Percentiles rank a stretch among this genome's conserved stretches.
Conservation (phyloP, 2,329 filamentous ascomycete genomes). For the Penicillium janthinellum region DNA sequence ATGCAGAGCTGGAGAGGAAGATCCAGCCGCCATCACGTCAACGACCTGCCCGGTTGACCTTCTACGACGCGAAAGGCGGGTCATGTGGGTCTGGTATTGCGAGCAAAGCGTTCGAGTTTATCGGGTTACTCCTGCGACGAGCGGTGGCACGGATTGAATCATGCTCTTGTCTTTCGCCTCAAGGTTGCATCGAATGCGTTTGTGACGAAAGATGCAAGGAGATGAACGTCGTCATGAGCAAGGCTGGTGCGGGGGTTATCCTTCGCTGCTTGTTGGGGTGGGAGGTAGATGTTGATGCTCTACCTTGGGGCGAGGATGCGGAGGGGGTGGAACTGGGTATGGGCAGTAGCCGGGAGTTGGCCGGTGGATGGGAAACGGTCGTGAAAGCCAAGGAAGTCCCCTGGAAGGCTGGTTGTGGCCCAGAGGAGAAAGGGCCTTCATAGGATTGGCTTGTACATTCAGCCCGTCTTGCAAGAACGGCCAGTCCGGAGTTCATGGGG, state of each 20-base stretch:
- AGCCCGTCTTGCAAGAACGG: not conserved
- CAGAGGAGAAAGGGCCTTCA: slow-evolving; percentile 1
- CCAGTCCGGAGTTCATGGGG: not conserved
- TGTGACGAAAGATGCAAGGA: slow-evolving; percentile 82
- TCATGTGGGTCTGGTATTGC: slow-evolving; percentile 81
- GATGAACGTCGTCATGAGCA: slow-evolving; percentile 89
- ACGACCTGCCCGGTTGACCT: slow-evolving; percentile 82
- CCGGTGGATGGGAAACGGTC: slow-evolving; percentile 79
- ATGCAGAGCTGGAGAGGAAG: slow-evolving; percentile 19
- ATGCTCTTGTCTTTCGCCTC: slow-evolving; percentile 66
- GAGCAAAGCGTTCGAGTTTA: slow-evolving; percentile 90
- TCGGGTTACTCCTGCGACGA: slow-evolving; percentile 74
- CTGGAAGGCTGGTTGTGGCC: slow-evolving; percentile 26
- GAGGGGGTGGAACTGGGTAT: slow-evolving; percentile 63
- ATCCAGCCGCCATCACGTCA: slow-evolving; percentile 59
- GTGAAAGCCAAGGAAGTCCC: slow-evolving; percentile 69
- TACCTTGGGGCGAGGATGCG: slow-evolving; percentile 84
- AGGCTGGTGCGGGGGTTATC: slow-evolving; percentile 81
- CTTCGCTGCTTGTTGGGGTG: slow-evolving; percentile 73
- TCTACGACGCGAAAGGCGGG: slow-evolving; percentile 94
- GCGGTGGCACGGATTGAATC: slow-evolving; percentile 74
- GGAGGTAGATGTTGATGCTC: slow-evolving; percentile 77
- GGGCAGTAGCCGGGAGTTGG: slow-evolving; percentile 62
- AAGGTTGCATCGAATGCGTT: slow-evolving; percentile 89
- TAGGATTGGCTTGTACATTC: not conserved